Base-by-base conservation (phyloP, 371 early-diverging fungal genomes). In the Rhizopus delemar region DNA sequence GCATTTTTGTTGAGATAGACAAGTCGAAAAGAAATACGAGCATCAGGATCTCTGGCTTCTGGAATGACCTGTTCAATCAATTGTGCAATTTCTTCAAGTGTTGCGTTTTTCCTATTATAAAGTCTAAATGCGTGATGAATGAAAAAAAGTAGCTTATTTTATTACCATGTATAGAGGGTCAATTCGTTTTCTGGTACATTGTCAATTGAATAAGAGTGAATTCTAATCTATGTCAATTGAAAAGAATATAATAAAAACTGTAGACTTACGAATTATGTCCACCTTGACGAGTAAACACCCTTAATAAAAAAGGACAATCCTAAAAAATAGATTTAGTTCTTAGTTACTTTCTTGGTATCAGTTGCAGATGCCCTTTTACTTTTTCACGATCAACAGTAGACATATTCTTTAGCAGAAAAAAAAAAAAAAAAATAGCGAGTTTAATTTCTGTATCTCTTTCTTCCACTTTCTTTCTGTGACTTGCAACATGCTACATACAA, bases 251-350 rank as follows among this genome's bases (percentile, higher is more conserved):
- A 33, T 41, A 41, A 16, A 35, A 15, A 15, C 15, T 22, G 5
- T 43, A 8, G 12, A 59, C 60, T 53, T 73, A 83, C 83, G 60
- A 57, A 60, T 83, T 80, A 63, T 84, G 84, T 33, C 65, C 66
- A 34, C 76, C 77, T 12, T 63, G 56, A 38, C 69, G 66, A 41
- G 73, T 71, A 61, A 75, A 86, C 9, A 86, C 63, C 59, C 82
- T 73, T 29, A 88, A 62, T 49, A 86, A 70, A 68, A 88, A 86
- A 16, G 88, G 88, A 51, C 83, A 83, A 7, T 72, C 80, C 85
- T 86, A 71, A 33, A 8, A 5, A 41, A 51, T 13, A 48, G 35
- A 15, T 46, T 41, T 36, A 36, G 36, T 36, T 22, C 22, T 22
- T 22, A 36, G 11, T 36, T 11, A 6, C 11, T 36, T 6, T 36